phyloP scores from a whole-genome alignment of 1,284 basidiomycete genomes.

The Moesziomyces parantarcticus region DNA sequence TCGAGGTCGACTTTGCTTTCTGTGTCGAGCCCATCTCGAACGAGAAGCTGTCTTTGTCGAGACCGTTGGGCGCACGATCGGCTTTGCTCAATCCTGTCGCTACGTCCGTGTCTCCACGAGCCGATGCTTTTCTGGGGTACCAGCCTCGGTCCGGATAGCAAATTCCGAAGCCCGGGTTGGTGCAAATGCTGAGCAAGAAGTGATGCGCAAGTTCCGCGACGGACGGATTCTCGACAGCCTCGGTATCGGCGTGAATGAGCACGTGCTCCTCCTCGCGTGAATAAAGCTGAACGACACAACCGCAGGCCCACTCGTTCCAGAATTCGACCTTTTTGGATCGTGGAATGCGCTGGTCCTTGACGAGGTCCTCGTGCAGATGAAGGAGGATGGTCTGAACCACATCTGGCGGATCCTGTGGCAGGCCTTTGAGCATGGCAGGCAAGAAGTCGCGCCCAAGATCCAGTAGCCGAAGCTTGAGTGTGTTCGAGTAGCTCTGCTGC shows the following conservation, averaged over 20 bases:
- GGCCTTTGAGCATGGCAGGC: constrained; percentile 49
- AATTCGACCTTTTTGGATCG: constrained; percentile 56
- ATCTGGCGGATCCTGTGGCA: constrained; percentile 53
- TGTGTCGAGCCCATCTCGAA: constrained; percentile 69
- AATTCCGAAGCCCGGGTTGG: constrained; percentile 82
- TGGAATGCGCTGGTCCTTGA: constrained; percentile 54
- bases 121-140: constrained; percentile 73
- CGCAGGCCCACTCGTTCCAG: constrained; percentile 58
- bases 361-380: constrained; percentile 58
- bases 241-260: constrained; percentile 29
- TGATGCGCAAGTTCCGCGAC: constrained; percentile 85
- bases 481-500: constrained; percentile 45
- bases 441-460: constrained; percentile 53
- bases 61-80: constrained; percentile 5
- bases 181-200: constrained; percentile 87
- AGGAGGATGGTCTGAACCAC: constrained; percentile 57
- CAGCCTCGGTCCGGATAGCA: constrained; percentile 91
- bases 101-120: not conserved
- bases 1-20: constrained; percentile 17
- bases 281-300: constrained; percentile 58
- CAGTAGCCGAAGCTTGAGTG: constrained; percentile 42
- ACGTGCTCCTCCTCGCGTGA: constrained; percentile 53
- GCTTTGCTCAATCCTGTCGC: constrained; percentile 17
- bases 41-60: constrained; percentile 54
- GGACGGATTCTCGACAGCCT: constrained; percentile 30